phyloP scores from a whole-genome alignment of 169 alveolate species.

The Amoebophrya sp. region DNA sequence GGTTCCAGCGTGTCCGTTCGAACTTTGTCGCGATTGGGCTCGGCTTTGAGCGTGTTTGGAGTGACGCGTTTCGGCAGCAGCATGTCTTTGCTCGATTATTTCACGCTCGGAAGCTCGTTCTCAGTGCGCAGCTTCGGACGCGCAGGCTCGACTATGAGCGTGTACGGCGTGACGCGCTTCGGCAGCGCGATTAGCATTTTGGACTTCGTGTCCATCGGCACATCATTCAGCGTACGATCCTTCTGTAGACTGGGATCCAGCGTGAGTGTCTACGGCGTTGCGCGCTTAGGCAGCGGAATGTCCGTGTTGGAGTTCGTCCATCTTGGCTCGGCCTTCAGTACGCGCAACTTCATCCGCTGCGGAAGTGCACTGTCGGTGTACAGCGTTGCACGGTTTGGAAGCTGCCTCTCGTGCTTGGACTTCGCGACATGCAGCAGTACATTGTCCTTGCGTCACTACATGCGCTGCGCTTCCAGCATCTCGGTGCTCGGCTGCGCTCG shows the following conservation, averaged over 20 bases:
- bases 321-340: neutral
- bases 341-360: conserved; percentile 9
- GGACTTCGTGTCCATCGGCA: neutral
- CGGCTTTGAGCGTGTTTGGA: neutral
- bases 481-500: conserved; percentile 31
- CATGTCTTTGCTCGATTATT: neutral
- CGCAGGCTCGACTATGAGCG: neutral
- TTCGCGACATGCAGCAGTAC: neutral
- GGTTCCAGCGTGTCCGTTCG: neutral
- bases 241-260: neutral
- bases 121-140: neutral
- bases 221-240: neutral
- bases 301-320: conserved; percentile 31
- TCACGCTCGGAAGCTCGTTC: neutral
- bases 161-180: neutral
- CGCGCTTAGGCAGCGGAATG: conserved; percentile 17
- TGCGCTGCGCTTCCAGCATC: conserved; percentile 26
- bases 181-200: neutral
- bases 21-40: neutral
- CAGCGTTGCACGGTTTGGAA: conserved; percentile 7
- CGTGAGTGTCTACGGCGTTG: conserved; percentile 25
- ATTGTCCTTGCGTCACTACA: neutral
- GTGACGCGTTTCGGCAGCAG: neutral
- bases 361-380: neutral
- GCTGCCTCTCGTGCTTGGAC: conserved; percentile 30